Evolutionary conservation across 805 yeast genomes (phyloP), one percentile per base, ranked within the genome.

Genomic region (Huiozyma sinensis): DNA sequence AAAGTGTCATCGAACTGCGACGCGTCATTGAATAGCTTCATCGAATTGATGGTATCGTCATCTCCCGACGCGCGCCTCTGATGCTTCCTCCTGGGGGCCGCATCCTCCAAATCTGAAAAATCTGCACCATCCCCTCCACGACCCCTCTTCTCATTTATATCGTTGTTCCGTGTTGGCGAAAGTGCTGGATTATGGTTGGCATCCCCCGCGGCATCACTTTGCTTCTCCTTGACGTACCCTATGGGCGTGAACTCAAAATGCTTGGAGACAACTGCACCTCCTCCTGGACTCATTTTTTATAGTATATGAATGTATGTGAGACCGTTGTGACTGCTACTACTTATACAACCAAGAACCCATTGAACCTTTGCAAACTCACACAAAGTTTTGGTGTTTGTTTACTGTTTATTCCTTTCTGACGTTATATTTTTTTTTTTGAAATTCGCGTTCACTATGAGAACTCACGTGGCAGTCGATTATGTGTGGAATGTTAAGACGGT

Each of bases 191-290:
- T 34, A 40, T 40, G 40, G 32, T 42, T 13, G 13, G 29, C 32
- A 35, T 44, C 9, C 9, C 13, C 28, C 8, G 30, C 35, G 33
- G 33, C 7, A 30, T 11, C 27, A 6, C 36, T 31, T 45, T 38
- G 46, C 40, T 51, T 52, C 45, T 50, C 54, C 40, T 55, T 54
- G 24, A 51, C 39, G 31, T 54, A 61, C 3, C 73, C 73, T 39
- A 70, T 65, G 0, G 75, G 75, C 1, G 73, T 69, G 46, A 70
- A 70, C 17, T 34, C 37, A 10, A 34, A 34, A n/a, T 34, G 17
- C 27, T 34, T 34, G 10, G 37, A 12, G 37, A 4, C 13, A 34
- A 11, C 6, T 34, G 17, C 27, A 8, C 8, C 10, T 10, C 17
- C 27, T 11, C 12, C 37, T 4, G 27, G 10, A 13, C n/a, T 11